phyloP scores from a whole-genome alignment of 768 basidiomycete species.

The Exsudoporus frostii region DNA sequence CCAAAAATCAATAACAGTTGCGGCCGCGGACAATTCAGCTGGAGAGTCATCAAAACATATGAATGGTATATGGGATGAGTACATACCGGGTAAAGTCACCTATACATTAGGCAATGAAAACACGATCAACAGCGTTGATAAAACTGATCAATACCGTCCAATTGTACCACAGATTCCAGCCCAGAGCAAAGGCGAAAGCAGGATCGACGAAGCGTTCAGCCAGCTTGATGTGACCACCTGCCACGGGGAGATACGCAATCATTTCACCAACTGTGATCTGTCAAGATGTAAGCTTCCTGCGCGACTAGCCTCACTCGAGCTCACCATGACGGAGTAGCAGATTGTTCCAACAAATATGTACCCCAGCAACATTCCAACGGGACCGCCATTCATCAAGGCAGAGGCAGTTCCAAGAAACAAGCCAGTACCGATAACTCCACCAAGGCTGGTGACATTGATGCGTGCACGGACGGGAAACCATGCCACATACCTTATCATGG shows the following conservation, averaged over 20 bases:
- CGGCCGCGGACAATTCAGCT: slow-evolving; percentile 46
- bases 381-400: slow-evolving; percentile 36
- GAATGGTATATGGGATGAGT: background rate
- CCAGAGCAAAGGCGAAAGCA: slow-evolving; percentile 39
- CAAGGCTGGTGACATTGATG: slow-evolving; percentile 8
- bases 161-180: slow-evolving; percentile 38
- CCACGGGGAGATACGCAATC: slow-evolving; percentile 42
- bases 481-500: slow-evolving; percentile 26
- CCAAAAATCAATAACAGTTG: slow-evolving; percentile 49
- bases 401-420: slow-evolving; percentile 29
- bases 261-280: slow-evolving; percentile 37
- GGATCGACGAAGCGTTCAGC: slow-evolving; percentile 45
- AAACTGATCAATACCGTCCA: slow-evolving; percentile 25
- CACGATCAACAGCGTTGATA: slow-evolving; percentile 10
- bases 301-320: background rate
- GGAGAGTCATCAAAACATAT: background rate
- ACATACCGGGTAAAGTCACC: slow-evolving; percentile 18
- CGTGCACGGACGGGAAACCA: background rate
- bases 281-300: background rate
- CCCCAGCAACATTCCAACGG: slow-evolving; percentile 41
- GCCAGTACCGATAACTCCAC: slow-evolving; percentile 39
- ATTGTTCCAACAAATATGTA: slow-evolving; percentile 34
- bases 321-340: slow-evolving; percentile 34
- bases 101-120: background rate
- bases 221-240: slow-evolving; percentile 43